Conservation (phyloP, 2,329 filamentous ascomycete species). For the Magnaporthiopsis rhizophila region DNA sequence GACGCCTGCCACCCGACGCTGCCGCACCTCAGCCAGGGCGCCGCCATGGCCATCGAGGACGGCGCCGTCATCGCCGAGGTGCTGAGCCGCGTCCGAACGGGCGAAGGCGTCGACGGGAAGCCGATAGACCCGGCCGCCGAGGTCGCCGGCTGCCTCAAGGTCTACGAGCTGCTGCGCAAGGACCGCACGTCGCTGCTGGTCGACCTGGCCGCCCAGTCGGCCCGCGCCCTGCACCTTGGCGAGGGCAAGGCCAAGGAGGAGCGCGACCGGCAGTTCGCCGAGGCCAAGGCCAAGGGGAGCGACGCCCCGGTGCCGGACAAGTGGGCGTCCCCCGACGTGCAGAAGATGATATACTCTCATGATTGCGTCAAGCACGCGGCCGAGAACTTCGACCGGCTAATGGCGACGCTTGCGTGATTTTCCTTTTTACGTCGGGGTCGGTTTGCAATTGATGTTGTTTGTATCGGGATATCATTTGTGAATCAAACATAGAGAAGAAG, state of each 20-base stretch:
- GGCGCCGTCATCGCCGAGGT: slow-evolving; percentile 51
- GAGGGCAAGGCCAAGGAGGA: slow-evolving; percentile 52
- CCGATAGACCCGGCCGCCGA: slow-evolving; percentile 24
- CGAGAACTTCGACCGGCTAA: slow-evolving; percentile 43
- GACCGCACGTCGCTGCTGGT: slow-evolving; percentile 45
- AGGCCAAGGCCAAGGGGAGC: slow-evolving; percentile 35
- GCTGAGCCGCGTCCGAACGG: slow-evolving; percentile 30
- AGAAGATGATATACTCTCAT: slow-evolving; percentile 57
- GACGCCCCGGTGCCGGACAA: slow-evolving; percentile 50
- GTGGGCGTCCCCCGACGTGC: slow-evolving; percentile 63
- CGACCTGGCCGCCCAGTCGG: slow-evolving; percentile 42
- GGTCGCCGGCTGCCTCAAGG: slow-evolving; percentile 41
- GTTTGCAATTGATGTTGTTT: not conserved
- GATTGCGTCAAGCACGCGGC: slow-evolving; percentile 50
- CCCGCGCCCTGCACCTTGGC: slow-evolving; percentile 48
- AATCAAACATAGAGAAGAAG: not conserved
- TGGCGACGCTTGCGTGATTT: slow-evolving; percentile 18
- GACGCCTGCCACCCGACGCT: slow-evolving; percentile 62
- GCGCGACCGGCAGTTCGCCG: slow-evolving; percentile 47
- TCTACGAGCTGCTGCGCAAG: slow-evolving; percentile 50
- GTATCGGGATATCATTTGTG: not conserved
- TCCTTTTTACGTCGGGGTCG: too few relatives aligned
- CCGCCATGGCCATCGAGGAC: slow-evolving; percentile 62
- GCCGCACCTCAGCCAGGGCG: slow-evolving; percentile 59
- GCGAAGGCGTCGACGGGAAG: not conserved